A percentile compares a stretch with the other conserved stretches of the same genome.
Conservation (phyloP, 2,329 filamentous ascomycete genomes). For the Aspergillus novofumigatus region DNA sequence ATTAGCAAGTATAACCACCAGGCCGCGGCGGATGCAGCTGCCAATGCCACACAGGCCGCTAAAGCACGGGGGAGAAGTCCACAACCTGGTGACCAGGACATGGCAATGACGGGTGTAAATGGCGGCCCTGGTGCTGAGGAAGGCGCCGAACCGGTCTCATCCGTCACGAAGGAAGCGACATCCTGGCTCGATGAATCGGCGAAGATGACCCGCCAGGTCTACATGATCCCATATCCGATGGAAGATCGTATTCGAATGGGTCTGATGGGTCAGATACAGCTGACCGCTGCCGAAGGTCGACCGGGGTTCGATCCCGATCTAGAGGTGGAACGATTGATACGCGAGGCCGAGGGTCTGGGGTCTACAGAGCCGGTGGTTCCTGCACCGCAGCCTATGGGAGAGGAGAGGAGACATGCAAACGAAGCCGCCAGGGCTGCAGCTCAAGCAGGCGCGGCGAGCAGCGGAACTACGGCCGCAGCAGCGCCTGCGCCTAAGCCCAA, state of each 20-base stretch:
- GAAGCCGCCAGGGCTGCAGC: conserved; percentile 33
- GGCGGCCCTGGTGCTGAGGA: conserved; percentile 18
- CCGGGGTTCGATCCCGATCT: conserved; percentile 52
- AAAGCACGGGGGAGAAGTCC: conserved; percentile 17
- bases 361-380: conserved; percentile 41
- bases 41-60: conserved; percentile 16
- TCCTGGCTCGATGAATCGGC: conserved; percentile 41
- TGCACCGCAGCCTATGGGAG: conserved; percentile 21
- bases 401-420: conserved; percentile 30
- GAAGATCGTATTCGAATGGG: conserved; percentile 44
- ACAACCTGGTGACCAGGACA: conserved; percentile 23
- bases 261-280: conserved; percentile 43
- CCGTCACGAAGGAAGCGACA: conserved; percentile 38
- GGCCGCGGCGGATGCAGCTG: conserved; percentile 41
- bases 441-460: conserved; percentile 21
- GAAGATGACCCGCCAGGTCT: conserved; percentile 36
- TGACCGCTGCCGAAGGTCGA: conserved; percentile 48
- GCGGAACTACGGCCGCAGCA: conserved; percentile 11
- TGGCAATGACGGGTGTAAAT: conserved; percentile 33
- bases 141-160: conserved; percentile 29
- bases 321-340: conserved; percentile 40
- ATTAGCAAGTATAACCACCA: conserved; percentile 46
- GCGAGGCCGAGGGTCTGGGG: conserved; percentile 56
- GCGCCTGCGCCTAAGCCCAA: conserved; percentile 31
- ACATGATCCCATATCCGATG: conserved; percentile 43